phyloP scores from a whole-genome alignment of 768 basidiomycete genomes.

The Tephrocybe rancida region DNA sequence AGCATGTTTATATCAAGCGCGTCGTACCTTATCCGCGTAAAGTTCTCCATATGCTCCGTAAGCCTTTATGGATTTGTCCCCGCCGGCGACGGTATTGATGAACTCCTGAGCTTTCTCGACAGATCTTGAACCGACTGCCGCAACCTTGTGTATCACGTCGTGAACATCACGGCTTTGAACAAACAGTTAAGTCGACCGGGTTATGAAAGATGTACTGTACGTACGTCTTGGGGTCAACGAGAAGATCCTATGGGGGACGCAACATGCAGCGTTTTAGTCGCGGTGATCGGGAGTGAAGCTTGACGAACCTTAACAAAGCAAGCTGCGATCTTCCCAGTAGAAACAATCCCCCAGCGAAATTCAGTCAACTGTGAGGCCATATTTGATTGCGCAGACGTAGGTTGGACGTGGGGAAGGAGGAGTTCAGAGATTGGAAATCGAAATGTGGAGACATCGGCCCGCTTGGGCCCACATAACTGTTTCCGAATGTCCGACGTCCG shows the following conservation, averaged over 20 bases:
- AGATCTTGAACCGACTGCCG: conserved; percentile 78
- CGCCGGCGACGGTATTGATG: conserved; percentile 52
- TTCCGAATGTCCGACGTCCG: not conserved
- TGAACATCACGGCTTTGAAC: conserved; percentile 58
- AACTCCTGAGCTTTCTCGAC: conserved; percentile 72
- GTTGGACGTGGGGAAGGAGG: not conserved
- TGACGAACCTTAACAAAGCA: conserved; percentile 62
- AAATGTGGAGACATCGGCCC: conserved; percentile 1
- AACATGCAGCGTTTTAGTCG: not conserved
- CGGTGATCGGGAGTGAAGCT: not conserved
- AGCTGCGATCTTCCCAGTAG: conserved; percentile 74
- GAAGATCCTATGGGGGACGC: conserved; percentile 55
- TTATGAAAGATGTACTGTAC: not conserved
- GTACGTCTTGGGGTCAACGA: conserved; percentile 74
- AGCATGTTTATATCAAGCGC: not conserved
- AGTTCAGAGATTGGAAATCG: not conserved
- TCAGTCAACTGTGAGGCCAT: conserved; percentile 41
- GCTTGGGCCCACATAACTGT: not conserved
- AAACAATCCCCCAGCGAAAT: conserved; percentile 86
- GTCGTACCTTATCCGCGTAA: conserved; percentile 63
- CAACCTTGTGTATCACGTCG: conserved; percentile 69
- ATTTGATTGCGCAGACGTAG: not conserved
- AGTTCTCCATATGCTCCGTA: conserved; percentile 78
- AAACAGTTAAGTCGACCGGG: not conserved
- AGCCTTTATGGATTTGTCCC: conserved; percentile 58